A percentile compares a stretch with the other conserved stretches of the same genome.
phyloP scores from a whole-genome alignment of 208 protist genomes.

The Entamoeba invadens region DNA sequence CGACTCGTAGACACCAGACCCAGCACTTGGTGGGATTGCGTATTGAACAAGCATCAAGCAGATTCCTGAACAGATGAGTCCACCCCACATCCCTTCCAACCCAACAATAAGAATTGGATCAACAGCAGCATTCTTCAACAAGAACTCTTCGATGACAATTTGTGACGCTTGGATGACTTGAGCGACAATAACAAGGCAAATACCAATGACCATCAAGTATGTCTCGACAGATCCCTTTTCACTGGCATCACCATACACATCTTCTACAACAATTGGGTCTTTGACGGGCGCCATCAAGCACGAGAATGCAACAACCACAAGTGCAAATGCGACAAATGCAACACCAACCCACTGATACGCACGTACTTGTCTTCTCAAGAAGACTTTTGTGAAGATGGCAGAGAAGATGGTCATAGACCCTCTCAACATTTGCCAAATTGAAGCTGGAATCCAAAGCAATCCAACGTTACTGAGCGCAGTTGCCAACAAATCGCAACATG shows the following conservation, averaged over 20 bases:
- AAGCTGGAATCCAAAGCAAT: conserved; percentile 60
- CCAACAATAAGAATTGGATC: conserved; percentile 64
- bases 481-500: conserved; percentile 53
- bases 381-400: conserved; percentile 56
- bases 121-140: conserved; percentile 51
- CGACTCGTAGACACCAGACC: conserved; percentile 13
- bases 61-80: conserved; percentile 48
- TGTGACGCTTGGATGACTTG: conserved; percentile 66
- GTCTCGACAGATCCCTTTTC: not conserved
- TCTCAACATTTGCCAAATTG: conserved; percentile 69
- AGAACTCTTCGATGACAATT: conserved; percentile 61
- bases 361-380: conserved; percentile 50
- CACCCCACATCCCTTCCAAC: conserved; percentile 65
- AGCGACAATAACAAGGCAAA: conserved; percentile 54
- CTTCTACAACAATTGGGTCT: not conserved
- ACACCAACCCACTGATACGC: conserved; percentile 48
- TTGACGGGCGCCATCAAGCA: conserved; percentile 32
- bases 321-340: conserved; percentile 47
- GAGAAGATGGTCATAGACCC: conserved; percentile 69
- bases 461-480: conserved; percentile 61
- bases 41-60: conserved; percentile 45
- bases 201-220: conserved; percentile 31
- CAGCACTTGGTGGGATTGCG: not conserved
- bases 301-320: conserved; percentile 55
- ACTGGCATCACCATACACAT: not conserved